Evolutionary conservation across 2,329 filamentous ascomycete species (phyloP).

Genomic region (Aspergillus sp.): DNA sequence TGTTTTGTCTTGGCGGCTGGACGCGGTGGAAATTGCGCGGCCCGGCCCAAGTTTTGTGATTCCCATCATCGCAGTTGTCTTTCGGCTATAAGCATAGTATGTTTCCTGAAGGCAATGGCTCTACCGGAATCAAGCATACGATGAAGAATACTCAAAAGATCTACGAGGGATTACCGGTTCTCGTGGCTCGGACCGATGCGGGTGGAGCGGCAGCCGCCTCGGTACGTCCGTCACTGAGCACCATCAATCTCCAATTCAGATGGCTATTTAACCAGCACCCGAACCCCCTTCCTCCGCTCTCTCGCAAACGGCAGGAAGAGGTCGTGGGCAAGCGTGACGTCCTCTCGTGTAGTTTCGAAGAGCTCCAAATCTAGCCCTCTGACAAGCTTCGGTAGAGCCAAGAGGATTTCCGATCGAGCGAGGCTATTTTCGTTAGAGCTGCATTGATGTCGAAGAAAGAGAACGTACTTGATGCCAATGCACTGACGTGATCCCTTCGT

Average conservation of each 20-base stretch:
- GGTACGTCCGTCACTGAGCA: background rate
- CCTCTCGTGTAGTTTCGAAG: conserved; percentile 37
- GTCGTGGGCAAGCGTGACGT: conserved; percentile 34
- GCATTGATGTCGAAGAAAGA: background rate
- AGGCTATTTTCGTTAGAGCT: conserved; percentile 27
- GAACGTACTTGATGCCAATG: conserved; percentile 49
- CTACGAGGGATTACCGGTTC: too few relatives aligned
- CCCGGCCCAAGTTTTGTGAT: too few relatives aligned
- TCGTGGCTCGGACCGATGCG: too few relatives aligned
- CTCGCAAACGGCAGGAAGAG: conserved; percentile 26
- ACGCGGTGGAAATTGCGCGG: too few relatives aligned
- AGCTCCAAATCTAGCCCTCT: conserved; percentile 37
- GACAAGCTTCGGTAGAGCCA: conserved; percentile 35
- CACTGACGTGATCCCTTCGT: conserved; percentile 52
- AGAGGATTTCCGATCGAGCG: conserved; percentile 38
- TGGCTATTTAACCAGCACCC: conserved; percentile 21
- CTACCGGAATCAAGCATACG: too few relatives aligned
- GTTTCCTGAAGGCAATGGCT: too few relatives aligned
- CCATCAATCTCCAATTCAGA: background rate
- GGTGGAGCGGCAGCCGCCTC: too few relatives aligned
- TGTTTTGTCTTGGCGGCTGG: too few relatives aligned
- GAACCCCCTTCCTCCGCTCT: conserved; percentile 26
- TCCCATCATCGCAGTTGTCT: too few relatives aligned
- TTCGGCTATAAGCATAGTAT: too few relatives aligned
- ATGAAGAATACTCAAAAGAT: too few relatives aligned